Conservation (phyloP, 1,284 basidiomycete genomes). For the Cryptococcus floricola region DNA sequence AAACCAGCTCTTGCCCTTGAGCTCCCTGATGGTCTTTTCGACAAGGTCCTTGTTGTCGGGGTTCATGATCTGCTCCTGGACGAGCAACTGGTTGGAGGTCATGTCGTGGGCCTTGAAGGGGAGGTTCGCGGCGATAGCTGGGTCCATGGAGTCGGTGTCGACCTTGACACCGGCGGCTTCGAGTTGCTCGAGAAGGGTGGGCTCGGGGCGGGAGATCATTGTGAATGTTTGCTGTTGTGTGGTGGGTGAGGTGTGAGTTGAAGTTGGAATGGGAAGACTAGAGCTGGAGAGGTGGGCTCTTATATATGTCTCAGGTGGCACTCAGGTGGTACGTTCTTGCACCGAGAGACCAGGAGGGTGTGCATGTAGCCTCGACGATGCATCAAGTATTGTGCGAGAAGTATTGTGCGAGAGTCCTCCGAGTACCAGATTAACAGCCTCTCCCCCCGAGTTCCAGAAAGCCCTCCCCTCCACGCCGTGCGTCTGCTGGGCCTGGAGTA, state of each 20-base stretch:
- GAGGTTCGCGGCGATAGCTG: slow-evolving; percentile 22
- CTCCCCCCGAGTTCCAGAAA: no score
- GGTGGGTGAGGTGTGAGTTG: not conserved
- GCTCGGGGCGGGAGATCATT: slow-evolving; percentile 17
- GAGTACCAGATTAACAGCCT: no score
- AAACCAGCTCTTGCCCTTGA: slow-evolving; percentile 23
- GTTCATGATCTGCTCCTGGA: slow-evolving; percentile 25
- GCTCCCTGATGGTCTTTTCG: slow-evolving; percentile 23
- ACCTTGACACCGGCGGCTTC: slow-evolving; percentile 25
- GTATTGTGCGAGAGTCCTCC: no score
- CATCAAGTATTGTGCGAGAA: no score
- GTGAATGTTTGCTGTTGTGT: slow-evolving; percentile 1
- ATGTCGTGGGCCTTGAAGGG: slow-evolving; percentile 34
- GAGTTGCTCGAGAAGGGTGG: slow-evolving; percentile 34
- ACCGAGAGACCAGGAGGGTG: not conserved
- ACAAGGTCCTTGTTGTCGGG: slow-evolving; percentile 33
- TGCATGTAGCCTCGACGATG: no score
- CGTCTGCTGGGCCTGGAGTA: no score
- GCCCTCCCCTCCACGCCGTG: no score
- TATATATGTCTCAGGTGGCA: not conserved
- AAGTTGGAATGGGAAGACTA: not conserved
- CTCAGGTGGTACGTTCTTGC: not conserved
- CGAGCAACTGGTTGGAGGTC: slow-evolving; percentile 36
- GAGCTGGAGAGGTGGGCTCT: not conserved
- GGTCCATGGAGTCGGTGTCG: slow-evolving; percentile 35